These are phyloP conservation scores for Rhytidhysteron rufulum DNA, from an alignment of 2,329 filamentous ascomycete genomes.

Conservation along the genomic window DNA sequence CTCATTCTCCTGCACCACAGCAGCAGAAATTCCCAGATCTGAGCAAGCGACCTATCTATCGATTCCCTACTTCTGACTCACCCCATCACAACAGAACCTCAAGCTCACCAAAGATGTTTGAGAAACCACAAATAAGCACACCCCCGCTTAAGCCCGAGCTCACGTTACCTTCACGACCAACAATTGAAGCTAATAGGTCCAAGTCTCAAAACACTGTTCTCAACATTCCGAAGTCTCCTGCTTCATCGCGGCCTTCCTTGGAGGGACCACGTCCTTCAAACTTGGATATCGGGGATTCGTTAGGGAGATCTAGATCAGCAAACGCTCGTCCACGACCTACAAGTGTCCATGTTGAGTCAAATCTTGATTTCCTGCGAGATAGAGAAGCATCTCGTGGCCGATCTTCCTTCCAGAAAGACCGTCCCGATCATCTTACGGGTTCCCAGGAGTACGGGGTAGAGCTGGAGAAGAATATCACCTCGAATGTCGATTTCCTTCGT, in stretches of 20 bases:
- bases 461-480: conserved; percentile 64
- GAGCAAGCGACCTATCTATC: conserved; percentile 49
- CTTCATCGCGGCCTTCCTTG: conserved; percentile 63
- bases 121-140: conserved; percentile 32
- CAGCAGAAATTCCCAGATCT: conserved; percentile 35
- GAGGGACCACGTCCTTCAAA: conserved; percentile 65
- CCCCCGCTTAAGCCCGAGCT: conserved; percentile 35
- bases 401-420: conserved; percentile 20
- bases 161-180: conserved; percentile 37
- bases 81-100: conserved; percentile 43
- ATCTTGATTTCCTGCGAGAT: conserved; percentile 77
- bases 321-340: conserved; percentile 67
- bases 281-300: conserved; percentile 57
- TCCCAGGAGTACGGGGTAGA: conserved; percentile 37
- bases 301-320: conserved; percentile 60
- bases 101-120: conserved; percentile 47
- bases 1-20: conserved; percentile 33
- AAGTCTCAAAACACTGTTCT: conserved; percentile 50
- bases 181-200: conserved; percentile 43
- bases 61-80: conserved; percentile 44
- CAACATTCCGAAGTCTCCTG: conserved; percentile 51
- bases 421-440: conserved; percentile 24
- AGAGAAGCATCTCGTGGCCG: conserved; percentile 56
- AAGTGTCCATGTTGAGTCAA: conserved; percentile 80
- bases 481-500: conserved; percentile 78